Evolutionary conservation across 768 basidiomycete species (phyloP).

Genomic region (Hydnomerulius pinastri): DNA sequence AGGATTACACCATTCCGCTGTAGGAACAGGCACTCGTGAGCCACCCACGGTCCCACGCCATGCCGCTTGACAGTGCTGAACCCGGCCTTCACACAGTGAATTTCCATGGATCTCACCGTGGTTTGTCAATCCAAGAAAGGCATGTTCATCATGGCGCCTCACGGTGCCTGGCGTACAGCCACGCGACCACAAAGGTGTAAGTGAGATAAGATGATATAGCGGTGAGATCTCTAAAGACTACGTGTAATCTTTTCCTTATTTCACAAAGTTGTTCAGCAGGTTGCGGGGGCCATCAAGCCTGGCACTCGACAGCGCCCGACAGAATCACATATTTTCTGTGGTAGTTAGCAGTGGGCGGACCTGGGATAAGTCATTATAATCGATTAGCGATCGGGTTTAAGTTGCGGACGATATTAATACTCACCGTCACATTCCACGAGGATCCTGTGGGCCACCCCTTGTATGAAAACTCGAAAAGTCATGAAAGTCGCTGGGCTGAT

Average conservation of each 20-base stretch:
- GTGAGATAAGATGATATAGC: background rate
- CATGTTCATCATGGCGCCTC: background rate
- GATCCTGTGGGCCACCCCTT: background rate
- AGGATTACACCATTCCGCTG: too few species aligned
- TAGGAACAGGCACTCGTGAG: too few species aligned
- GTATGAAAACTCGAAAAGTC: background rate
- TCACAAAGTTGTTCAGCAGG: background rate
- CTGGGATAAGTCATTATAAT: too few species aligned
- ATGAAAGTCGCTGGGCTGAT: too few species aligned
- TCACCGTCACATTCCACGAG: background rate
- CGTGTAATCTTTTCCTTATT: background rate
- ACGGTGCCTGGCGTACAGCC: background rate
- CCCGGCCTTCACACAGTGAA: background rate
- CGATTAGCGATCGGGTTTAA: background rate
- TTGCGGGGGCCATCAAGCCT: too few species aligned
- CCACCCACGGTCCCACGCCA: too few species aligned
- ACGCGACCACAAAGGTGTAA: background rate
- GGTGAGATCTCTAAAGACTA: too few species aligned
- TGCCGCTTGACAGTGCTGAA: background rate
- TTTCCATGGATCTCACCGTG: background rate
- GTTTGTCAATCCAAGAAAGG: background rate
- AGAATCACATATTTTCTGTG: too few species aligned
- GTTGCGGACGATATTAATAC: background rate
- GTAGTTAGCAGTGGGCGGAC: too few species aligned
- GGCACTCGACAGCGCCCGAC: too few species aligned